Percentiles rank a stretch among this genome's conserved stretches.
Evolutionary conservation across 1,284 basidiomycete species (phyloP).

Genomic region (Phellopilus nigrolimitatus): DNA sequence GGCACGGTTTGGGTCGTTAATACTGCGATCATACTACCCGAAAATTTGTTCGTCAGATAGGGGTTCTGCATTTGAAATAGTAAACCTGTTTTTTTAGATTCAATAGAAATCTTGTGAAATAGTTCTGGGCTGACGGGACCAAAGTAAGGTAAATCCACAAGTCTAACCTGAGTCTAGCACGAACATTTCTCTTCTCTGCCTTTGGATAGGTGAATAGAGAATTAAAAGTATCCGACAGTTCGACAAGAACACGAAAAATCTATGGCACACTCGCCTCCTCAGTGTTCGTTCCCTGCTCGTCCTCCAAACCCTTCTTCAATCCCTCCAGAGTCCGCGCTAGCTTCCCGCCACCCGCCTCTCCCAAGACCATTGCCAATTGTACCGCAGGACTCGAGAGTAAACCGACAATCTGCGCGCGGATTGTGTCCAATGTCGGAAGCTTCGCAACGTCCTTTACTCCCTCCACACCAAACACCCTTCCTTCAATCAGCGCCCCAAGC

Average conservation of each 20-base stretch:
- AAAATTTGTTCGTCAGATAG: no score
- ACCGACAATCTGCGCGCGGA: slow-evolving; percentile 72
- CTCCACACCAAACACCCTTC: slow-evolving; percentile 55
- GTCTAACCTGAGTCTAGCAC: no score
- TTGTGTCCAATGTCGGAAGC: slow-evolving; percentile 64
- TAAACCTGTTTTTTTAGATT: no score
- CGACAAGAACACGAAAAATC: neutral
- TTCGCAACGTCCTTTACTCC: slow-evolving; percentile 58
- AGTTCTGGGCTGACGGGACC: no score
- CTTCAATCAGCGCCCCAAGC: slow-evolving; percentile 74
- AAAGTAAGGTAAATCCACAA: no score
- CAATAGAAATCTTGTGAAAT: no score
- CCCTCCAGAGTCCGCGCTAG: slow-evolving; percentile 75
- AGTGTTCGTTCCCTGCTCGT: slow-evolving; percentile 30
- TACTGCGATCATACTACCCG: no score
- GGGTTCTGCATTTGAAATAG: no score
- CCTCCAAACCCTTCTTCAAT: slow-evolving; percentile 68
- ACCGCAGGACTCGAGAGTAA: slow-evolving; percentile 65
- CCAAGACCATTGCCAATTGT: slow-evolving; percentile 64
- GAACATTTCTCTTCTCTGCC: no score
- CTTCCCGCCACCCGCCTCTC: slow-evolving; percentile 68
- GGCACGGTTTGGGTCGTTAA: no score
- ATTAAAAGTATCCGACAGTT: neutral
- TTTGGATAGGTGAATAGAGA: neutral
- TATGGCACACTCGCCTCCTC: slow-evolving; percentile 12